Conservation (phyloP, 768 basidiomycete species). For the Arthromyces matolae region DNA sequence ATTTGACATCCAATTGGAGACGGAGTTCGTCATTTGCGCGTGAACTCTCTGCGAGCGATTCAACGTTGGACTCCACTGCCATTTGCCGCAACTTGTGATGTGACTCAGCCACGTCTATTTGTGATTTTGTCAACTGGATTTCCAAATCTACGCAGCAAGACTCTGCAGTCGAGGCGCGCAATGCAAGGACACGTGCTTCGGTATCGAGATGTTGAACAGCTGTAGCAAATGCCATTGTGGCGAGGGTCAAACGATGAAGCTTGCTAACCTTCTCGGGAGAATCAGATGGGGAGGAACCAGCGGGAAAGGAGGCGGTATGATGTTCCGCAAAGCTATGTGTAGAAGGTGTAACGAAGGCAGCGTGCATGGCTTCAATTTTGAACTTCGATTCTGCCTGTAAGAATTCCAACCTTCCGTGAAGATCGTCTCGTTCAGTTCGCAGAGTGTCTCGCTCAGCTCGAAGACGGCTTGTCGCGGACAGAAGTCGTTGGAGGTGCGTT, state of each 20-base stretch:
- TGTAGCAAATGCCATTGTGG: slow-evolving; percentile 32
- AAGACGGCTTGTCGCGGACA: slow-evolving; percentile 62
- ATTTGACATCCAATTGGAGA: slow-evolving; percentile 29
- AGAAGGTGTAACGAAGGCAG: slow-evolving; percentile 25
- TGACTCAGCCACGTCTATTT: slow-evolving; percentile 20
- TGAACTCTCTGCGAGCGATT: slow-evolving; percentile 36
- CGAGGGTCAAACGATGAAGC: slow-evolving; percentile 30
- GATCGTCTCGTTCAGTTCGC: slow-evolving; percentile 51
- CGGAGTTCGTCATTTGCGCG: slow-evolving; percentile 35
- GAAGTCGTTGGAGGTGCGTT: slow-evolving; percentile 49
- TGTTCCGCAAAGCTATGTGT: slow-evolving; percentile 16
- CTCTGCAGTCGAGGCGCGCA: not conserved
- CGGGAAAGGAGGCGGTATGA: slow-evolving; percentile 23
- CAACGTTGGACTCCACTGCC: slow-evolving; percentile 29
- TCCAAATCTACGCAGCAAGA: slow-evolving; percentile 12
- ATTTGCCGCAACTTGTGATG: slow-evolving; percentile 24
- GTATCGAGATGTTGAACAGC: slow-evolving; percentile 37
- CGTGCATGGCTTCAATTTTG: slow-evolving; percentile 54
- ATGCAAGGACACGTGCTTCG: slow-evolving; percentile 18
- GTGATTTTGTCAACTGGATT: slow-evolving; percentile 13
- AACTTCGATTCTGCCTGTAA: slow-evolving; percentile 65
- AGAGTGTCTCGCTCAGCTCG: slow-evolving; percentile 64
- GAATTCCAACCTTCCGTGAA: slow-evolving; percentile 64
- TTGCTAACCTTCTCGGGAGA: slow-evolving; percentile 25
- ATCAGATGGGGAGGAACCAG: too few species aligned